Evolutionary conservation across 169 alveolate species (phyloP), one percentile per base, ranked within the genome.

Genomic region (Plasmodium coatneyi): DNA sequence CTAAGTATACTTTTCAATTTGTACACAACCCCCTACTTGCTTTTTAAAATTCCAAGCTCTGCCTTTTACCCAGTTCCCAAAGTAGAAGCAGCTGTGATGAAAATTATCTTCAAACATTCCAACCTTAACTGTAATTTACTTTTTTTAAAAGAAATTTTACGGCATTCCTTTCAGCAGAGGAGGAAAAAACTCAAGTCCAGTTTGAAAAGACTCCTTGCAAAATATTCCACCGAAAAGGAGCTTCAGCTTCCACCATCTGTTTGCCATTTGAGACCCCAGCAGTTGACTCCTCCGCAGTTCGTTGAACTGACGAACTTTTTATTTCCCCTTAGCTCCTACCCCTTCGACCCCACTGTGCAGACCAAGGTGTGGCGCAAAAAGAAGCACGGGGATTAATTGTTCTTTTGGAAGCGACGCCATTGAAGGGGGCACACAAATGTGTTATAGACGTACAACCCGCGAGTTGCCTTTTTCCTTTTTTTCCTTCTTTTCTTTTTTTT

Each of bases 21-120:
- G 39, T 96, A 95, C 78, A 80, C 96, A 32, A 80, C 12, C 10
- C 95, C 97, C 7, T 86, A 84, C 56, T 74, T 96, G 66, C 94
- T 96, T 34, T 95, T 95, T 81, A 96, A 95, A 91, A 95, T 96
- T n/a, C 97, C 98, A 16, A 96, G 93, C 60, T 71, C 83, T 10
- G 97, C 96, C 39, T 96, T 96, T 82, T 96, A 95, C 79, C 98
- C 98, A 1, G 93, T 92, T 28, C 98, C 98, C 2, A 96, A 96
- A 80, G 98, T 96, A 3, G 95, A 95, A 71, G 94, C 97, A 28
- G 97, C 96, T 41, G 96, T 93, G 39, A 86, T 96, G 89, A 72
- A 95, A 34, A 80, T 96, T 43, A 96, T 92, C 66, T 96, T 96
- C 72, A 83, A 28, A 60, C 79, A 84, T 3, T 16, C 71, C 22